A percentile compares a stretch with the other conserved stretches of the same genome.
phyloP scores from a whole-genome alignment of 2,329 filamentous ascomycete genomes.

The Verticillium longisporum region DNA sequence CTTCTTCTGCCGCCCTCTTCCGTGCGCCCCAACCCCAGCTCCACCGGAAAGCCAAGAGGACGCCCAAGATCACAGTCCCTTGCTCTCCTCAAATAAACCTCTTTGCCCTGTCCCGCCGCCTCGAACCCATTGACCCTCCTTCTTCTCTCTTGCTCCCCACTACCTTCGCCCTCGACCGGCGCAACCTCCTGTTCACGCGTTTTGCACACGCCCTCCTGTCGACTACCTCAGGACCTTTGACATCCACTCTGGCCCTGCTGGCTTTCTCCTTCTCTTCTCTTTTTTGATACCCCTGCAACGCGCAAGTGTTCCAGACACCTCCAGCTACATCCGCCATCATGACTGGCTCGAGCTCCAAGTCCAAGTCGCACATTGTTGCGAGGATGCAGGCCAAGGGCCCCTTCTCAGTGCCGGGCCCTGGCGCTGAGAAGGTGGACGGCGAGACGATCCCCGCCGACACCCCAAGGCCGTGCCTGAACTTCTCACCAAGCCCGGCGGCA shows the following conservation, averaged over 20 bases:
- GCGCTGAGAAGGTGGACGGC: slow-evolving; percentile 56
- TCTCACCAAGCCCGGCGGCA: slow-evolving; percentile 50
- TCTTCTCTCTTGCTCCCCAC: not conserved
- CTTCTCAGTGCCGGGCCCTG: slow-evolving; percentile 63
- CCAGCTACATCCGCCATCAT: not conserved
- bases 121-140: not conserved
- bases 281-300: not conserved
- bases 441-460: slow-evolving; percentile 68
- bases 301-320: not conserved
- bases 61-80: not conserved
- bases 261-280: not conserved
- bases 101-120: not conserved
- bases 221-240: not conserved
- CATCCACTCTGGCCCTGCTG: not conserved
- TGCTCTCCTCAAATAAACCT: slow-evolving; percentile 1
- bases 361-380: slow-evolving; percentile 17
- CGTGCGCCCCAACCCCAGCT: not conserved
- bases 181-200: not conserved
- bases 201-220: not conserved
- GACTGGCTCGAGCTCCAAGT: not conserved
- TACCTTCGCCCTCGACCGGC: not conserved
- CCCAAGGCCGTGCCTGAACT: slow-evolving; percentile 56
- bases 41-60: slow-evolving; percentile 3
- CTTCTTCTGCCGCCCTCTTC: not conserved
- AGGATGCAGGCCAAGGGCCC: slow-evolving; percentile 53